Percentiles rank a stretch among this genome's conserved stretches.
Evolutionary conservation across 768 basidiomycete genomes (phyloP).

Genomic region (Rhodotorula paludigena): DNA sequence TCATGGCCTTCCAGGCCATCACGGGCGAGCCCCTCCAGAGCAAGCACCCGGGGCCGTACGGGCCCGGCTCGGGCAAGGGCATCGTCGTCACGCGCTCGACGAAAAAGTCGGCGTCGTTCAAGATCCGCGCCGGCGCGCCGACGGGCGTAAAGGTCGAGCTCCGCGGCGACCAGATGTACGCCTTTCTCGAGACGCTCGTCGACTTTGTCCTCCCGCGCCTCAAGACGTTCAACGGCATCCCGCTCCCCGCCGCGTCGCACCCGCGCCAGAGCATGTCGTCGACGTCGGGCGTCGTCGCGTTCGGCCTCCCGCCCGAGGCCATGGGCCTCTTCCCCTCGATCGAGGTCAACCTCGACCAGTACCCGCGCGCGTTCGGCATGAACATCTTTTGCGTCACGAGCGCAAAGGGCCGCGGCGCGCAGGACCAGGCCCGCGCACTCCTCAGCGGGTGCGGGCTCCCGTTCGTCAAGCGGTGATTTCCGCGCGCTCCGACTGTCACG

Average conservation of each 20-base stretch:
- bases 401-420: constrained; percentile 78
- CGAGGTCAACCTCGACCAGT: constrained; percentile 86
- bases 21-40: constrained; percentile 66
- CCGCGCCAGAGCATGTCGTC: constrained; percentile 67
- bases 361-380: constrained; percentile 80
- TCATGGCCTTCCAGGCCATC: constrained; percentile 81
- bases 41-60: constrained; percentile 30
- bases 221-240: constrained; percentile 79
- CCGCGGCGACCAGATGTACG: constrained; percentile 84
- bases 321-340: constrained; percentile 93
- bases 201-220: constrained; percentile 94
- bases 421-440: constrained; percentile 78
- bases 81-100: constrained; percentile 65
- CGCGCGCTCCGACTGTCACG: too few species aligned
- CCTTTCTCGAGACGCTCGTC: constrained; percentile 77
- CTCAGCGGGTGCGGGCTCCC: constrained; percentile 90
- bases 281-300: constrained; percentile 79
- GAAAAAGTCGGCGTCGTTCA: constrained; percentile 71
- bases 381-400: constrained; percentile 91
- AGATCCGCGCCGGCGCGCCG: constrained; percentile 70
- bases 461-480: constrained; percentile 53
- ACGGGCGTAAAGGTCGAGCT: constrained; percentile 85
- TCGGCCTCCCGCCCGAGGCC: constrained; percentile 76
- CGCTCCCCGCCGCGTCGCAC: constrained; percentile 68
- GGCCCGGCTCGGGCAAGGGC: constrained; percentile 52